A percentile compares a stretch with the other conserved stretches of the same genome.
phyloP scores from a whole-genome alignment of 306 rosid genomes.

The Rosa persica region DNA sequence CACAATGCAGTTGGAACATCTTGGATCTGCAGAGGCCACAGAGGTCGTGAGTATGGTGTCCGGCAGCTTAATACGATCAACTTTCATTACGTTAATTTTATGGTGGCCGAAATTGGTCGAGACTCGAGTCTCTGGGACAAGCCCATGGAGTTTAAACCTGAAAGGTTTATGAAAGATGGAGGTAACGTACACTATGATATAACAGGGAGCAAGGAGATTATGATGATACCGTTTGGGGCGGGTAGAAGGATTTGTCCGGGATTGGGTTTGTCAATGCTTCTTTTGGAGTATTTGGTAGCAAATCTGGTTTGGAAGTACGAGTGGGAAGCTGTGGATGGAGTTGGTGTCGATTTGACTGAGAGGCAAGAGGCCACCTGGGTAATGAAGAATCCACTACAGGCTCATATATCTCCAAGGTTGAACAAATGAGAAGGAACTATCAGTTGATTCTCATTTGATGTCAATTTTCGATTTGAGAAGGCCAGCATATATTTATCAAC shows the following conservation, averaged over 20 bases:
- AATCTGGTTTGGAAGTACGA: too few species aligned
- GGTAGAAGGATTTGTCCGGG: conserved; percentile 30
- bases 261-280: conserved; percentile 16
- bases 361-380: conserved; percentile 23
- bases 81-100: too few species aligned
- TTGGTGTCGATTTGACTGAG: conserved; percentile 22
- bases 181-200: background rate
- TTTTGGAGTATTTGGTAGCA: background rate
- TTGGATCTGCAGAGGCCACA: too few species aligned
- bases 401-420: conserved; percentile 12
- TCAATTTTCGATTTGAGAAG: too few species aligned
- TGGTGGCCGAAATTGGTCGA: conserved; percentile 14
- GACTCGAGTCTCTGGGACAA: conserved; percentile 26
- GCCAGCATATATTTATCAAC: too few species aligned
- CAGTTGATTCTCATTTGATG: too few species aligned
- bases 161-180: conserved; percentile 13
- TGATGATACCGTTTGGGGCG: conserved; percentile 31
- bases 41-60: too few species aligned
- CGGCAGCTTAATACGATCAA: too few species aligned
- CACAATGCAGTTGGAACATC: too few species aligned
- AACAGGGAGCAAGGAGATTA: conserved; percentile 18
- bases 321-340: too few species aligned
- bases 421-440: background rate
- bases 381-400: conserved; percentile 28
- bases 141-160: conserved; percentile 27